Conservation (phyloP, 2,329 filamentous ascomycete species). For the Apiospora rasikravindrae region DNA sequence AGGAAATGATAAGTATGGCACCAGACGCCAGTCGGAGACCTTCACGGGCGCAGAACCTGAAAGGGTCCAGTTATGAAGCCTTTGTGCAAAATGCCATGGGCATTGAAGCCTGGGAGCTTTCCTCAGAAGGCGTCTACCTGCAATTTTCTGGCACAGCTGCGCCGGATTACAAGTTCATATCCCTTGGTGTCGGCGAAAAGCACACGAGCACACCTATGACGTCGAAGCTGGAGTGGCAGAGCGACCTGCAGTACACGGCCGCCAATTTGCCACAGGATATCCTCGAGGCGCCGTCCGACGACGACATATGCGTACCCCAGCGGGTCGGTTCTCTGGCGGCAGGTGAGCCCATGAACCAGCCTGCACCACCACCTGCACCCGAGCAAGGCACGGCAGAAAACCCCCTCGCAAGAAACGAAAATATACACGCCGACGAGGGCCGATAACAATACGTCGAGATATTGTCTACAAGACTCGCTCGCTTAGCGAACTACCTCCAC, state of each 20-base stretch:
- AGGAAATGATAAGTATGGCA: constrained; percentile 31
- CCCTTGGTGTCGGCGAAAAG: constrained; percentile 36
- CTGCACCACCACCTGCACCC: background rate
- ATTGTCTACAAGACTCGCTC: constrained; percentile 37
- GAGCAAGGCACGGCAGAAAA: background rate
- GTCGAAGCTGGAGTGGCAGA: constrained; percentile 42
- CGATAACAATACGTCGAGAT: constrained; percentile 18
- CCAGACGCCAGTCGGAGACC: constrained; percentile 27
- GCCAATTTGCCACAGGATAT: constrained; percentile 50
- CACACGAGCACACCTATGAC: constrained; percentile 32
- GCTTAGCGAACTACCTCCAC: constrained; percentile 34
- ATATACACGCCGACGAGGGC: constrained; percentile 28
- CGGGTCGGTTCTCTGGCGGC: constrained; percentile 7
- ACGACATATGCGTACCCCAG: constrained; percentile 36
- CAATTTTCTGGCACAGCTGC: constrained; percentile 41
- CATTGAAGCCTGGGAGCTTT: constrained; percentile 54
- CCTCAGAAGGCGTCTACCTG: constrained; percentile 39
- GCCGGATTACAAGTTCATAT: constrained; percentile 47
- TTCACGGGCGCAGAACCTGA: background rate
- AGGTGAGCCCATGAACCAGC: background rate
- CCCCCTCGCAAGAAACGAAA: background rate
- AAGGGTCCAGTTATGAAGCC: constrained; percentile 31
- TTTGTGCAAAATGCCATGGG: constrained; percentile 39
- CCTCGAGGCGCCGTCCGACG: constrained; percentile 35
- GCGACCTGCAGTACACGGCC: constrained; percentile 46